These are phyloP conservation scores for Xylariaceae sp. DNA, from an alignment of 2,329 filamentous ascomycete genomes.

Conservation along the genomic window DNA sequence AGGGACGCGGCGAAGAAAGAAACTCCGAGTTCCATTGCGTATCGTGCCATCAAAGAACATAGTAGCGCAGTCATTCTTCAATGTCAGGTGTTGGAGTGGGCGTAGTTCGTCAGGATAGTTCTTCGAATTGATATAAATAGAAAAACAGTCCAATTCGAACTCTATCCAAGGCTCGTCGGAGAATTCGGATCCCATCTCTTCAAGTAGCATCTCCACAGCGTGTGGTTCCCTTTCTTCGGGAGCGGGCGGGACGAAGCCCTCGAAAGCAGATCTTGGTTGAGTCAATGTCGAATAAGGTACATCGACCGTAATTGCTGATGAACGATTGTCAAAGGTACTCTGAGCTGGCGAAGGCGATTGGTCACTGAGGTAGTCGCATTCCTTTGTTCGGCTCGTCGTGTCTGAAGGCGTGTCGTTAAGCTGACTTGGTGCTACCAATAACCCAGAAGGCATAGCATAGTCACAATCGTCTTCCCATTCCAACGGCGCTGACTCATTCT, in stretches of 20 bases:
- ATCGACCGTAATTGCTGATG: conserved; percentile 14
- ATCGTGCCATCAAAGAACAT: conserved; percentile 60
- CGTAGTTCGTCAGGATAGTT: conserved; percentile 47
- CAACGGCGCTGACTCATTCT: not conserved
- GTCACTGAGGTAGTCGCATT: too few species aligned
- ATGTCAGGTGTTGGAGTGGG: conserved; percentile 50
- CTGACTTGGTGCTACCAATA: too few species aligned
- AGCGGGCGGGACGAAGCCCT: conserved; percentile 25
- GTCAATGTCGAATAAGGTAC: conserved; percentile 24
- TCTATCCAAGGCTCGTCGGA: conserved; percentile 37
- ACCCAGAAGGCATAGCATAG: too few species aligned
- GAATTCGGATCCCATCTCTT: conserved; percentile 4
- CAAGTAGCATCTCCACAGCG: conserved; percentile 32
- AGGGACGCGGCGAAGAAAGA: conserved; percentile 52
- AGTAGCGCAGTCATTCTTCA: conserved; percentile 31
- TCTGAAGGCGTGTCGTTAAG: too few species aligned
- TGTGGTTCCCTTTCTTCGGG: conserved; percentile 25
- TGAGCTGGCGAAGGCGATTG: too few species aligned
- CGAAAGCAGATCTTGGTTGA: conserved; percentile 25
- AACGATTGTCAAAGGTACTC: too few species aligned
- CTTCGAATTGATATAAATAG: conserved; percentile 46
- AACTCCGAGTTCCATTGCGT: conserved; percentile 36
- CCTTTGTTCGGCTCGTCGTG: too few species aligned
- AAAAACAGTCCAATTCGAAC: conserved; percentile 54
- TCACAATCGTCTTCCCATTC: too few species aligned